A percentile compares a stretch with the other conserved stretches of the same genome.
Conservation (phyloP, 352 stramenopile genomes). For the Pythium phragmiticola region DNA sequence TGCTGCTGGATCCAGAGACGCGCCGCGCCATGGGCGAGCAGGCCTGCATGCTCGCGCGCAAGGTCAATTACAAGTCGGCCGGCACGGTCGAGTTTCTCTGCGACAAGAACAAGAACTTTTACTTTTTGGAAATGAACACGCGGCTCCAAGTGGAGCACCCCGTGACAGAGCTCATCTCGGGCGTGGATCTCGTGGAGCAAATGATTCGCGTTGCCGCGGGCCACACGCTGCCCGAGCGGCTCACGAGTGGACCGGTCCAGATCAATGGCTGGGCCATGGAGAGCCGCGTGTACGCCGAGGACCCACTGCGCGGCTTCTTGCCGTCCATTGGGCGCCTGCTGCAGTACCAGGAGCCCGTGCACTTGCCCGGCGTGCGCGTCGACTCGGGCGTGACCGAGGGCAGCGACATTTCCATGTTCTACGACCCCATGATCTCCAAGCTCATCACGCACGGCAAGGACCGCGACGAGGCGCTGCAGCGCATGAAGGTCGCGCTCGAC, state of each 20-base stretch:
- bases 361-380: slow-evolving; percentile 57
- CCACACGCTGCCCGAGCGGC: slow-evolving; percentile 85
- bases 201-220: slow-evolving; percentile 93
- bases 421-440: slow-evolving; percentile 95
- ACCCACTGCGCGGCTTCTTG: slow-evolving; percentile 86
- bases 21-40: slow-evolving; percentile 78
- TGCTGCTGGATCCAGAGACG: slow-evolving; percentile 89
- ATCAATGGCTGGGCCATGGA: slow-evolving; percentile 91
- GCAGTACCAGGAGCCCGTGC: slow-evolving; percentile 36
- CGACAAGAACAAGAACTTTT: slow-evolving; percentile 91
- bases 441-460: slow-evolving; percentile 90
- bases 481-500: slow-evolving; percentile 80
- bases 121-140: slow-evolving; percentile 98
- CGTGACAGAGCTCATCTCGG: slow-evolving; percentile 91
- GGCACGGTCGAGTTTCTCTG: slow-evolving; percentile 94
- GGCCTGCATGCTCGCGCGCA: slow-evolving; percentile 89
- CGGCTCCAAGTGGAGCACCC: slow-evolving; percentile 94
- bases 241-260: slow-evolving; percentile 88
- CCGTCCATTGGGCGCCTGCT: slow-evolving; percentile 86
- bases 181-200: slow-evolving; percentile 91
- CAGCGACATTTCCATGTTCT: slow-evolving; percentile 91
- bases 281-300: slow-evolving; percentile 94
- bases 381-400: slow-evolving; percentile 89
- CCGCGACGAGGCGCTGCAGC: slow-evolving; percentile 79
- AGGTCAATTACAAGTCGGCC: slow-evolving; percentile 92